Base-by-base conservation (phyloP, 768 basidiomycete species). In the Lactifluus subvellereus region DNA sequence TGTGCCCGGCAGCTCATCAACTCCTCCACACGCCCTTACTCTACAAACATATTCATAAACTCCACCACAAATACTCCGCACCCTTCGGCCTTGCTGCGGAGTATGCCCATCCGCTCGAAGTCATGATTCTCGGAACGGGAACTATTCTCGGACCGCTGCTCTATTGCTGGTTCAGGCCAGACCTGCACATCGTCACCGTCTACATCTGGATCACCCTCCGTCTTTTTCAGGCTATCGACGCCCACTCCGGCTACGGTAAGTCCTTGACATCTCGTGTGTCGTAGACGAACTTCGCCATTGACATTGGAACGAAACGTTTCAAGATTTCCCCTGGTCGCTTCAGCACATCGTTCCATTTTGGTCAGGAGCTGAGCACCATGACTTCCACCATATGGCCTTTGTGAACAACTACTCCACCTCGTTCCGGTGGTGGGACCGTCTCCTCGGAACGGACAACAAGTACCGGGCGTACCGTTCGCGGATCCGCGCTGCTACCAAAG, bases 331-430 rank as follows among this genome's bases (percentile, higher is more conserved):
- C 0, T 98, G 94, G 95, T 95, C 92, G 6, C 80, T 98, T 59
- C 88, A 93, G 68, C 85, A 95, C 78, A 85, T 93, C 67, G 63
- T 98, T 37, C 94, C 94, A 2, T 91, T 98, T 82, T 98, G 95
- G 95, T 89, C 91, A 7, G 95, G 96, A 43, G 94, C 94, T 0
- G 96, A 98, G 70, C 93, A 96, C 77, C 95, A 97, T 73, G 95
- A 98, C 72, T 98, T 94, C 84, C 96, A 98, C 76, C 96, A 99
- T 77, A 91, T 94, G 90, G 87, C 90, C 4, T 96, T 94, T 79
- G 85, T 84, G 54, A 94, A 94, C 80, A 95, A 95, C 80, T 96
- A 82, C 73, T 90, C 91, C 9, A 95, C 94, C 7, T 91, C 88
- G 22, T 97, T 97, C 85, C 84, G 94, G 45, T 96, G 91, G 88